Base-by-base conservation (phyloP, 2,329 filamentous ascomycete species). In the Emmonsiellopsis sp. region DNA sequence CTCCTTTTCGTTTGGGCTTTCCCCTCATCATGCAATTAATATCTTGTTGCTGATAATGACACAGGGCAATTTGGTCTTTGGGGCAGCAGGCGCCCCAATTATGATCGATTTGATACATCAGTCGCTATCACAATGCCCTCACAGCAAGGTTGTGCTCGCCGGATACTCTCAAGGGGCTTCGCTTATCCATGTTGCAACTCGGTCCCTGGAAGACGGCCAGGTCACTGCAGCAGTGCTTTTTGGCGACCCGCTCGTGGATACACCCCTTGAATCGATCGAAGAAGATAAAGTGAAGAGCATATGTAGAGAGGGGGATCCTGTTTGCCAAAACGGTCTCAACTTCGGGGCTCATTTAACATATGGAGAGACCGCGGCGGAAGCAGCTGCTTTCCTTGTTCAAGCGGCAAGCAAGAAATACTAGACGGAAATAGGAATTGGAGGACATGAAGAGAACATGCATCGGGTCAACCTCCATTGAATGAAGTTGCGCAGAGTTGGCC, bases 291-390 rank as follows among this genome's bases (percentile, higher is more conserved):
- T 71, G 3, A 70, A 76, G 59, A 74, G 77, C 17, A 72, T 75
- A 39, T 81, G 79, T 55, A 71, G 76, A 33, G 45, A 57, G 3
- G 77, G 74, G 0, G 79, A 82, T 57, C 65, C 73, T 8, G 77
- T 82, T 5, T 82, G 79, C 55, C 52, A 63, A 3, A 74, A 77
- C 36, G 74, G 73, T 0, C 60, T 71, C 21, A 65, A 73, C 51
- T 61, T 73, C 5, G 61, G 72, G 21, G 68, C 71, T 6, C 74
- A 77, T 62, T 51, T 71, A 36, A 63, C 62, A 2, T 77, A 77
- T 55, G 67, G 60, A 1, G 27, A 45, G 2, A 55, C 72, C 62
- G 71, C 67, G 0, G 55, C 57, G 3, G 62, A 62, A 7, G 72
- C 72, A 1, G 72, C 71, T 3, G 49, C 62, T 37, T 75, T 75